Conservation (phyloP, 768 basidiomycete species). For the Phallus indusiatus region DNA sequence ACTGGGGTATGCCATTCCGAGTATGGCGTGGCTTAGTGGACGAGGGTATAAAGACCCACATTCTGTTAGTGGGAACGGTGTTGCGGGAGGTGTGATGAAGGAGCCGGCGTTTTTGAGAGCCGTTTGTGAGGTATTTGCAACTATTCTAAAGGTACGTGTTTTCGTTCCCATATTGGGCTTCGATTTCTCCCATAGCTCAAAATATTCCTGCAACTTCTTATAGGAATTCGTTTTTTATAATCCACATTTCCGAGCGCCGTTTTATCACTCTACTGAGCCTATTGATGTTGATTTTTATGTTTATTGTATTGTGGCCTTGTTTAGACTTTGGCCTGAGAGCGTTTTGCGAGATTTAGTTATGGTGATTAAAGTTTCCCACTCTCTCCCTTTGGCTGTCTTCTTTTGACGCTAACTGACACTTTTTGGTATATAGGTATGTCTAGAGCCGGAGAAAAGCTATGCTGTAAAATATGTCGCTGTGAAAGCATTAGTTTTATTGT, state of each 20-base stretch:
- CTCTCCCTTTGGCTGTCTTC: background rate
- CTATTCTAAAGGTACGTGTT: background rate
- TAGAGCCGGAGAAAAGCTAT: slow-evolving; percentile 3
- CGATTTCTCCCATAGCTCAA: background rate
- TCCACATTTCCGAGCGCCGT: background rate
- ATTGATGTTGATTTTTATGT: slow-evolving; percentile 6
- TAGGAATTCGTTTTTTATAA: background rate
- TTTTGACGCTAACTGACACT: background rate
- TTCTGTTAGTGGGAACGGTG: background rate
- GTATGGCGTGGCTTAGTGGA: background rate
- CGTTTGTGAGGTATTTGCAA: background rate
- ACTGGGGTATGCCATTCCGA: background rate
- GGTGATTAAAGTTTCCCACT: background rate
- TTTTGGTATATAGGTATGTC: background rate
- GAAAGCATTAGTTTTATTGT: slow-evolving; percentile 2
- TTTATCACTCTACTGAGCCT: background rate
- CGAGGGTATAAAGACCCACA: background rate
- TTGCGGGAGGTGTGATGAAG: background rate
- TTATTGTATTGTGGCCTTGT: slow-evolving; percentile 5
- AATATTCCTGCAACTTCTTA: background rate
- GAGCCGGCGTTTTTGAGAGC: background rate
- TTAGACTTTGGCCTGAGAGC: background rate
- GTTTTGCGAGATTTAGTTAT: background rate
- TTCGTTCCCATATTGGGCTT: background rate
- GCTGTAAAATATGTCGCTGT: slow-evolving; percentile 5